Percentiles rank a stretch among this genome's conserved stretches.
Conservation (phyloP, 208 protist genomes). For the Naegleria lovaniensis region DNA sequence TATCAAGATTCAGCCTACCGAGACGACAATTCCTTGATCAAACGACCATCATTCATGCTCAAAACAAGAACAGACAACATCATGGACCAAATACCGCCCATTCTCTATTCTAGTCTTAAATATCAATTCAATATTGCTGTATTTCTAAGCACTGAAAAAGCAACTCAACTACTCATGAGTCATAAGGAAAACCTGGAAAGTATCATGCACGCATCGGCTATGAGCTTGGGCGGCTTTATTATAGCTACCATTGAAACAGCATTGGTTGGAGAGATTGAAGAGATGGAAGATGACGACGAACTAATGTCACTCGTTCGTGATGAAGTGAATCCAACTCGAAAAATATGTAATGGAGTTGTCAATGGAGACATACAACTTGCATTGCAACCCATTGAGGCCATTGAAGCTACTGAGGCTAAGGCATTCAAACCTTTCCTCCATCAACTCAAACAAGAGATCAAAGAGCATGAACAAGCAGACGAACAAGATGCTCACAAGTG, state of each 20-base stretch:
- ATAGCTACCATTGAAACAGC: not conserved
- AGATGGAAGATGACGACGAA: not conserved
- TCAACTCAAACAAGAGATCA: not conserved
- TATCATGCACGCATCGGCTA: no score
- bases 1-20: no score
- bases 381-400: not conserved
- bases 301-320: not conserved
- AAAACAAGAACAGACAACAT: not conserved
- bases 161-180: not conserved
- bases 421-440: not conserved
- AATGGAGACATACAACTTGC: not conserved
- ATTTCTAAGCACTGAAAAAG: not conserved
- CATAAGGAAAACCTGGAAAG: not conserved
- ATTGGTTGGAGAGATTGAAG: not conserved
- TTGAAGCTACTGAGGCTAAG: not conserved
- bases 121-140: not conserved
- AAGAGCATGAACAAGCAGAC: not conserved
- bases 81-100: not conserved
- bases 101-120: not conserved
- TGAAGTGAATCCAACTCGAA: not conserved
- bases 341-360: not conserved
- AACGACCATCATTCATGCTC: not conserved
- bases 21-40: no score
- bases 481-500: not conserved
- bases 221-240: not conserved